Conservation (phyloP, 139 green algal species). For the Chlorella ohadii region DNA sequence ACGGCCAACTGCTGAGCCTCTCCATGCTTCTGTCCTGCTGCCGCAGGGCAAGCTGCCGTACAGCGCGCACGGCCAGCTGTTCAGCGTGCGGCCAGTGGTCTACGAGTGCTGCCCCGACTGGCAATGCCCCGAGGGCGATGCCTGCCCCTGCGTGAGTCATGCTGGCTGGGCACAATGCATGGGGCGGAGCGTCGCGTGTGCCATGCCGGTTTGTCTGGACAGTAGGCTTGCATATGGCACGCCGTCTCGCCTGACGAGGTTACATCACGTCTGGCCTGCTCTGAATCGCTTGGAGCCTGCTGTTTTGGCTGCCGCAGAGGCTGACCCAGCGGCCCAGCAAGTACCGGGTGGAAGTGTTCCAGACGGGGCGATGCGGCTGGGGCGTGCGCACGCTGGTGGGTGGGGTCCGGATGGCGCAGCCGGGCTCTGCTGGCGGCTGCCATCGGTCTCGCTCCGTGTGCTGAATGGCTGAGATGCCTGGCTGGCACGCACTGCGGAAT, state of each 20-base stretch:
- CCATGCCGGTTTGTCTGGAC: too few species aligned
- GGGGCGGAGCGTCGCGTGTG: too few species aligned
- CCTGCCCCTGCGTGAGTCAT: constrained; percentile 39
- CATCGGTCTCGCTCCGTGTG: too few species aligned
- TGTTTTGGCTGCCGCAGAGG: constrained; percentile 10
- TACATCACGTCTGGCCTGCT: too few species aligned
- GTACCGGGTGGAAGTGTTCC: constrained; percentile 65
- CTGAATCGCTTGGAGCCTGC: too few species aligned
- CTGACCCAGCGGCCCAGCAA: constrained; percentile 37
- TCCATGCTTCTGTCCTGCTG: background rate
- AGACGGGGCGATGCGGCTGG: constrained; percentile 55
- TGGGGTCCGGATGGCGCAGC: background rate
- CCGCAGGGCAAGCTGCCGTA: constrained; percentile 58
- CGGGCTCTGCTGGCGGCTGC: too few species aligned
- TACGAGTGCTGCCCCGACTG: constrained; percentile 59
- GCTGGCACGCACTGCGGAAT: too few species aligned
- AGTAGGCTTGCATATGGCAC: too few species aligned
- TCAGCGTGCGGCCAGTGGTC: constrained; percentile 23
- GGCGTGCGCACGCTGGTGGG: constrained; percentile 56
- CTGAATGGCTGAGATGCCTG: too few species aligned
- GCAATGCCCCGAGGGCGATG: constrained; percentile 33
- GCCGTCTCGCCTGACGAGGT: too few species aligned
- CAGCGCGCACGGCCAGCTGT: constrained; percentile 19
- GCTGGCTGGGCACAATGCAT: too few species aligned
- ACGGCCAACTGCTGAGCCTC: too few species aligned